A percentile compares a stretch with the other conserved stretches of the same genome.
Conservation (phyloP, 2,329 filamentous ascomycete species). For the Sporothrix humicola region DNA sequence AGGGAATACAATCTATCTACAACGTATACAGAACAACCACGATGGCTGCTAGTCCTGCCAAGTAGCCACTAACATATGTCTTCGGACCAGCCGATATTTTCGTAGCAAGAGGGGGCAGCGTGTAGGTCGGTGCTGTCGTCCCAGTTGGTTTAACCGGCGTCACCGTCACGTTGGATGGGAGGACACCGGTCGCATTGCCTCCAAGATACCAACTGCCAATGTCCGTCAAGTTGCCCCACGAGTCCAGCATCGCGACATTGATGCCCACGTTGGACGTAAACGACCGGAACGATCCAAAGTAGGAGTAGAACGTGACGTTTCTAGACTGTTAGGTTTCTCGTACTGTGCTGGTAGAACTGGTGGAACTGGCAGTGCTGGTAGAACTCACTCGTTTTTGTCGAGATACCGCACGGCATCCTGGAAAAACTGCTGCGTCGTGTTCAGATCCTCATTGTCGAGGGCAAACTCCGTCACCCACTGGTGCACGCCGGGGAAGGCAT, state of each 20-base stretch:
- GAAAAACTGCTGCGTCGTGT: slow-evolving; percentile 67
- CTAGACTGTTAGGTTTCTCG: slow-evolving; percentile 38
- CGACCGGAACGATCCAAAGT: slow-evolving; percentile 76
- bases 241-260: slow-evolving; percentile 72
- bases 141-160: not conserved
- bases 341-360: slow-evolving; percentile 34
- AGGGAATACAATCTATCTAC: not conserved
- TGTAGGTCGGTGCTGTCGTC: slow-evolving; percentile 13
- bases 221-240: slow-evolving; percentile 71
- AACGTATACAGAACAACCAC: not conserved
- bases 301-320: slow-evolving; percentile 70
- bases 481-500: slow-evolving; percentile 57
- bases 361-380: too few species aligned
- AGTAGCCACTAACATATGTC: not conserved
- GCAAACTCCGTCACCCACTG: slow-evolving; percentile 84
- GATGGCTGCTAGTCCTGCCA: not conserved
- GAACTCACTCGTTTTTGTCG: slow-evolving; percentile 55
- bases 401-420: slow-evolving; percentile 70
- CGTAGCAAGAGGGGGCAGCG: slow-evolving; percentile 19
- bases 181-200: slow-evolving; percentile 52
- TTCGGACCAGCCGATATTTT: not conserved
- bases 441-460: slow-evolving; percentile 60
- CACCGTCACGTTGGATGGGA: slow-evolving; percentile 41
- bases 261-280: slow-evolving; percentile 73
- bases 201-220: slow-evolving; percentile 79